Conservation (phyloP, 345 rosid species). For the Cardamine occulta region DNA sequence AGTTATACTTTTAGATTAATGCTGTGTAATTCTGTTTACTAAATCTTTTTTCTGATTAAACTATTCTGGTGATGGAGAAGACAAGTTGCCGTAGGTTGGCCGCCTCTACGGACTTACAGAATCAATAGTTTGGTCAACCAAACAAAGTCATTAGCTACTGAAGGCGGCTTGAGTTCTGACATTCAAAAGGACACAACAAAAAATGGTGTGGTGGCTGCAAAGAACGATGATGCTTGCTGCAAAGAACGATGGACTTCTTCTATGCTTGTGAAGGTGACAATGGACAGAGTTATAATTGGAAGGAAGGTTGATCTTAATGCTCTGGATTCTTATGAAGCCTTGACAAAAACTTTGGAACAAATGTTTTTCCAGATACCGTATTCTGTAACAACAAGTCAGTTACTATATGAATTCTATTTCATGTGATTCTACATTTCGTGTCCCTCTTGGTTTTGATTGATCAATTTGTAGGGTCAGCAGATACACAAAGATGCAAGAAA, state of each 20-base stretch:
- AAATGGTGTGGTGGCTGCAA: slow-evolving; percentile 21
- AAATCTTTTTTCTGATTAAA: not conserved
- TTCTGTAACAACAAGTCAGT: slow-evolving; percentile 35
- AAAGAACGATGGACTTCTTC: slow-evolving; percentile 47
- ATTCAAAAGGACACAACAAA: slow-evolving; percentile 44
- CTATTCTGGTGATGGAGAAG: slow-evolving; percentile 48
- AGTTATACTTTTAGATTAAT: not conserved
- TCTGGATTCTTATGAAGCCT: slow-evolving; percentile 67
- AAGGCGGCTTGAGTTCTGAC: slow-evolving; percentile 46
- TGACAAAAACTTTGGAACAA: slow-evolving; percentile 65
- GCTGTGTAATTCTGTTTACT: not conserved
- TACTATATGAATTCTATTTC: not conserved
- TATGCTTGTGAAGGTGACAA: slow-evolving; percentile 81
- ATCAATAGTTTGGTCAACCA: slow-evolving; percentile 83
- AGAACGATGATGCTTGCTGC: slow-evolving; percentile 35
- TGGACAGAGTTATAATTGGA: slow-evolving; percentile 92
- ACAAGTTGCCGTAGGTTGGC: slow-evolving; percentile 88
- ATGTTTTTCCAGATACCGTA: slow-evolving; percentile 64
- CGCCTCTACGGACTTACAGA: slow-evolving; percentile 78
- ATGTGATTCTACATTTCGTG: not conserved
- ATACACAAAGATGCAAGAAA: slow-evolving; percentile 37
- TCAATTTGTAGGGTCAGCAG: slow-evolving; percentile 35
- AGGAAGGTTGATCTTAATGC: slow-evolving; percentile 82
- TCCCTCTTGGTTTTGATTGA: not conserved
- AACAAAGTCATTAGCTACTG: slow-evolving; percentile 56